phyloP scores from a whole-genome alignment of 176 grass and related monocot genomes.

The Carex parvula region DNA sequence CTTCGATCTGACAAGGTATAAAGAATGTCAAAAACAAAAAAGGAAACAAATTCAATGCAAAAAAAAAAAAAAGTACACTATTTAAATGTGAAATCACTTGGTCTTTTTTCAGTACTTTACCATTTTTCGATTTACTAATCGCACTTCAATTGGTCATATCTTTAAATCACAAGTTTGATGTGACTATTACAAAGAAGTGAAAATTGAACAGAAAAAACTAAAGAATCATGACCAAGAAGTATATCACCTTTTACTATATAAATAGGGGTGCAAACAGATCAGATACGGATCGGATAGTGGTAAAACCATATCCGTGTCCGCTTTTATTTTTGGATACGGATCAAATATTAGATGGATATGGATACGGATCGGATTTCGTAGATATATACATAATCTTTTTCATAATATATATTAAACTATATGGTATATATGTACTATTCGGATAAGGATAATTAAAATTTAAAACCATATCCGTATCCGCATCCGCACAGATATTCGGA shows the following conservation, averaged over 20 bases:
- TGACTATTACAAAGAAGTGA: not conserved
- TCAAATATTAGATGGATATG: too few species aligned
- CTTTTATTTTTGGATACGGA: too few species aligned
- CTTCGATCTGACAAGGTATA: conserved; percentile 61
- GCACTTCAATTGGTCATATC: not conserved
- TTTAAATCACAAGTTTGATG: not conserved
- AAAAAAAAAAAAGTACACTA: not conserved
- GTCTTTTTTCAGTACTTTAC: not conserved
- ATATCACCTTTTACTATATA: not conserved
- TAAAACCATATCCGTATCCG: too few species aligned
- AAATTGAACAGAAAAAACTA: not conserved
- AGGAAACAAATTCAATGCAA: conserved; percentile 13
- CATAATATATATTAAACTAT: too few species aligned
- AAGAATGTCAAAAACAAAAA: conserved; percentile 23
- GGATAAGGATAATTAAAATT: too few species aligned
- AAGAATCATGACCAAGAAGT: not conserved
- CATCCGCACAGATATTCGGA: too few species aligned
- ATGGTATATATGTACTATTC: too few species aligned
- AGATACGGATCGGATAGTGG: too few species aligned
- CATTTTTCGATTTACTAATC: not conserved
- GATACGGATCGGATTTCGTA: too few species aligned
- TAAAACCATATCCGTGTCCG: too few species aligned
- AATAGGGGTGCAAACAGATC: too few species aligned
- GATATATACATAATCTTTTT: too few species aligned
- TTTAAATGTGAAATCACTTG: not conserved